Evolutionary conservation across 2,329 filamentous ascomycete genomes (phyloP), one percentile per base, ranked within the genome.

Genomic region (Falciphora oryzae): DNA sequence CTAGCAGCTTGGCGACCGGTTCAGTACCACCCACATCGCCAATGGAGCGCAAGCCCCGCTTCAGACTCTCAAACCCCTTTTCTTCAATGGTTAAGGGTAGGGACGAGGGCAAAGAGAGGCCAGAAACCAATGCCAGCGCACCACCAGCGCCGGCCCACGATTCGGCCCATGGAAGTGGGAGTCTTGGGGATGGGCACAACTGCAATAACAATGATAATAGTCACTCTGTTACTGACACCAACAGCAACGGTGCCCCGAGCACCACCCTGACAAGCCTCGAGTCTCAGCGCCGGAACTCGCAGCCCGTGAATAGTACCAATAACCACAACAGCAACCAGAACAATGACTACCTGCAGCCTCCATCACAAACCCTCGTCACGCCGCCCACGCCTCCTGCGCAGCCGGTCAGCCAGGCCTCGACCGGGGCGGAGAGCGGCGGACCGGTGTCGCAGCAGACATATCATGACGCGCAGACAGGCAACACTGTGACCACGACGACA

Each of bases 31-130:
- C 38, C n/a, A 2, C 61, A 2, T n/a, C 61, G 14, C 14, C 61
- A 8, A 62, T 62, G 38, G 61, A 62, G 38, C 50, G 29, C 38
- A 62, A 62, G 29, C 28, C 61, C 27, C 50, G 29, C 4, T 62
- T 62, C 29, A 29, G 61, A 28, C 61, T 62, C 6, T 62, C 61
- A 28, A 62, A 62, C 28, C 61, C 61, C 1, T 62, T 62, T 56
- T 62, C 61, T 16, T 44, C 27, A 25, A 38, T 32, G 44, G 44
- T 25, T 8, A 62, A 31, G 25, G 57, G 29, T 14, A 58, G 57
- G 44, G 61, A 62, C 27, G 56, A 53, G 8, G 18, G 22, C 27
- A 16, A 62, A 14, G 61, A 31, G 38, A n/a, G 22, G 27, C 18
- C 18, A n/a, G 44, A n/a, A 8, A 10, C 25, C 18, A 31, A 29